phyloP scores from a whole-genome alignment of 345 rosid species.

The Camelina laxa region DNA sequence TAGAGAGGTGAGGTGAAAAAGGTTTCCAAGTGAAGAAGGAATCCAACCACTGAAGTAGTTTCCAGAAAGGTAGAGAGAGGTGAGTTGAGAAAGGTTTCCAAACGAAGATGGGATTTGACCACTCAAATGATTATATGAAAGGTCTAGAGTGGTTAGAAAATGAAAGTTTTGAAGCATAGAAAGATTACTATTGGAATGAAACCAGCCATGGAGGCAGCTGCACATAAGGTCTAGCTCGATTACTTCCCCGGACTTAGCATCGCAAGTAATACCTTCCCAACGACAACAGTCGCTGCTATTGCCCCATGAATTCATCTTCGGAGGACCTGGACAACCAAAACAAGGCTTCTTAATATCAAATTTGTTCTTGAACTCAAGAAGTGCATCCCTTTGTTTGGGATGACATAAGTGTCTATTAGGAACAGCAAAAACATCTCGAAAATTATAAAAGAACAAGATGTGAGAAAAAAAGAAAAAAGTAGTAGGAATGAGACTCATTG shows the following conservation, averaged over 20 bases:
- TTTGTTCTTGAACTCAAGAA: conserved; percentile 9
- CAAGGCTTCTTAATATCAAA: background rate
- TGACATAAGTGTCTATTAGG: background rate
- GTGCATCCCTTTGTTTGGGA: conserved; percentile 1
- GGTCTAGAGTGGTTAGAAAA: background rate
- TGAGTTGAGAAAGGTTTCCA: too few relatives aligned
- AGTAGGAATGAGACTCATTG: too few relatives aligned
- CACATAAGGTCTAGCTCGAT: conserved; percentile 6
- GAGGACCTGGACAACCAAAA: background rate
- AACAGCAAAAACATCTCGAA: background rate
- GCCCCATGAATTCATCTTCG: background rate
- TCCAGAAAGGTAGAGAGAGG: background rate
- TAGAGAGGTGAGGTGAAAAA: conserved; percentile 1
- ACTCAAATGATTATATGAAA: too few relatives aligned
- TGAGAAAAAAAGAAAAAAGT: background rate
- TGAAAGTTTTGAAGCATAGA: background rate
- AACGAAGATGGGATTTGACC: too few relatives aligned
- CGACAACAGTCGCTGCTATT: background rate
- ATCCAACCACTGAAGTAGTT: background rate
- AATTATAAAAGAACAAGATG: background rate
- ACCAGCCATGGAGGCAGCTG: background rate
- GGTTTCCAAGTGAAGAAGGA: background rate
- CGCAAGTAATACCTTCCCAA: conserved; percentile 25
- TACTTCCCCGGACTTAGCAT: conserved; percentile 6
- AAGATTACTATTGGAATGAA: background rate